These are phyloP conservation scores for Carnegiea gigantea DNA, from an alignment of 179 eudicot species.

Conservation along the genomic window DNA sequence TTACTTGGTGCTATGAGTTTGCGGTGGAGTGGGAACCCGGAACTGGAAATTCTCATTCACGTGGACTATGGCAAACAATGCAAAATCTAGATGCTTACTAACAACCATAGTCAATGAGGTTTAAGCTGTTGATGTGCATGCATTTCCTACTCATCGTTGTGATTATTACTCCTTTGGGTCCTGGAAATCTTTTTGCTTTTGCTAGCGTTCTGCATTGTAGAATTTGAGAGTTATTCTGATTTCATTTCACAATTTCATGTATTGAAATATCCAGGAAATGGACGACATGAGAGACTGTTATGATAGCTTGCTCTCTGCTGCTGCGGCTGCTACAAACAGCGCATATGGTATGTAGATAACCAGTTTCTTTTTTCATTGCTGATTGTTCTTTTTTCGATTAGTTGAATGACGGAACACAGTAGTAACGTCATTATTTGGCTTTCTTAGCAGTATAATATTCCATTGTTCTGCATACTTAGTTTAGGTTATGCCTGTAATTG, in stretches of 20 bases:
- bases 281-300: conserved; percentile 89
- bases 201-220: not conserved
- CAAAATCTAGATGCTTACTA: not conserved
- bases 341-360: conserved; percentile 63
- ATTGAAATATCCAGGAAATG: conserved; percentile 61
- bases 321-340: conserved; percentile 83
- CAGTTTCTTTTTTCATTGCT: not conserved
- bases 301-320: conserved; percentile 89
- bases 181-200: not conserved
- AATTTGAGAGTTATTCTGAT: not conserved
- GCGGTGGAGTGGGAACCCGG: not conserved
- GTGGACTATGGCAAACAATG: not conserved
- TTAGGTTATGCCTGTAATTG: not conserved
- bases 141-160: not conserved
- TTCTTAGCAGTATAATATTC: not conserved
- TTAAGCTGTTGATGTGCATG: not conserved
- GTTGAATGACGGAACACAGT: not conserved
- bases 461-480: not conserved
- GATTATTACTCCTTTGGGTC: not conserved
- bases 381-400: not conserved
- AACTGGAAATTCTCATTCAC: not conserved
- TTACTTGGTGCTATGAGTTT: not conserved
- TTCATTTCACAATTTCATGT: not conserved
- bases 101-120: too few relatives aligned
- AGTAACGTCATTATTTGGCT: not conserved